These are phyloP conservation scores for Brettanomyces naardenensis DNA, from an alignment of 805 yeast genomes.

Conservation along the genomic window DNA sequence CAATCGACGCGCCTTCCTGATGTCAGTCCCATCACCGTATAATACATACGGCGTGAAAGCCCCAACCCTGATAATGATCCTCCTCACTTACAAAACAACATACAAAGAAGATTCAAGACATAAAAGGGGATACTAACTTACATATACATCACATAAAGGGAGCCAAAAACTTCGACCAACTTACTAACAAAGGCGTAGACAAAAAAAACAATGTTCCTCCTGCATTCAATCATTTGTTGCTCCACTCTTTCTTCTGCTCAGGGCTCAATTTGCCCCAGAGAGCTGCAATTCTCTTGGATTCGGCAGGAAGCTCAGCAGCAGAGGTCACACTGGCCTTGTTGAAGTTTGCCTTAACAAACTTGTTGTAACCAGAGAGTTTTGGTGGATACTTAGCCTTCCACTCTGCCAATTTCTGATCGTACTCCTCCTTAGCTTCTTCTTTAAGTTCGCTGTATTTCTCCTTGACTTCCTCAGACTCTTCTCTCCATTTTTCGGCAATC, in stretches of 20 bases:
- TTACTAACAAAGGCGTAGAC: too few relatives aligned
- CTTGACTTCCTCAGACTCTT: constrained; percentile 12
- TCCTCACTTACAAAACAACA: too few relatives aligned
- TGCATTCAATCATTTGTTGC: constrained; percentile 6
- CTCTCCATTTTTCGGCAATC: constrained; percentile 17
- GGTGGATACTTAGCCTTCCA: constrained; percentile 20
- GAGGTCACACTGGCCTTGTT: constrained; percentile 9
- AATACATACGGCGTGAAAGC: too few relatives aligned
- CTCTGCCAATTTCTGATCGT: constrained; percentile 8
- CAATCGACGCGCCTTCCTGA: too few relatives aligned
- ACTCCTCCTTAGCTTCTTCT: constrained; percentile 1
- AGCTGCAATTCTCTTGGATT: constrained; percentile 14
- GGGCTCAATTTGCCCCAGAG: constrained; percentile 16
- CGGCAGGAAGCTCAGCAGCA: constrained; percentile 8
- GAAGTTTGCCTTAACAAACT: constrained; percentile 14
- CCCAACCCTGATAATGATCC: too few relatives aligned
- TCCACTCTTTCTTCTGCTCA: constrained; percentile 18
- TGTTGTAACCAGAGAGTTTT: constrained; percentile 16
- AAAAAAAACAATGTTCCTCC: too few relatives aligned
- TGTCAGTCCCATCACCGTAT: too few relatives aligned
- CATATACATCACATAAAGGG: too few relatives aligned
- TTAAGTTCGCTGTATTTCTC: constrained; percentile 6
- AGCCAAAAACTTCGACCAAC: too few relatives aligned
- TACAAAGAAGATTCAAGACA: too few relatives aligned
- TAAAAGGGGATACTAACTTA: too few relatives aligned